These are phyloP conservation scores for Hygrocybe punicea DNA, from an alignment of 768 basidiomycete genomes.

Conservation along the genomic window DNA sequence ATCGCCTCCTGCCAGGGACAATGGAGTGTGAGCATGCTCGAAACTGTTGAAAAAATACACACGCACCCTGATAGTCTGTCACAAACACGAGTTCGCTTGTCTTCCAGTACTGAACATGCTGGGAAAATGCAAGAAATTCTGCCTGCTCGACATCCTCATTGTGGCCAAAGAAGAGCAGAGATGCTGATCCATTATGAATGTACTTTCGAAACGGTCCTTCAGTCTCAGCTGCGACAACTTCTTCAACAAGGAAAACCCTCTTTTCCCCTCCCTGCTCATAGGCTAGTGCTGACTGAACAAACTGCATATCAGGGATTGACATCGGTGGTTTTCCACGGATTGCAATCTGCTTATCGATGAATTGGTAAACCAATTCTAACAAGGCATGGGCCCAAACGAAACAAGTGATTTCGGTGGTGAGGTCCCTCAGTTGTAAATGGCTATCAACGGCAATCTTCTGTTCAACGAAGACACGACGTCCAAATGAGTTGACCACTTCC, in stretches of 20 bases:
- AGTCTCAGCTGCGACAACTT: not conserved
- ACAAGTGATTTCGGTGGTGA: no score
- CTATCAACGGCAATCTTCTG: not conserved
- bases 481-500: not conserved
- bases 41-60: not conserved
- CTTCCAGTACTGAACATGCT: no score
- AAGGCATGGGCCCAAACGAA: not conserved
- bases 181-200: no score
- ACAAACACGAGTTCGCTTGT: no score
- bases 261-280: not conserved
- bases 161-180: not conserved
- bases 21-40: not conserved
- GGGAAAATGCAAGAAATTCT: not conserved
- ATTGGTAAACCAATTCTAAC: not conserved
- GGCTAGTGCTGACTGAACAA: not conserved
- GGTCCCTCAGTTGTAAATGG: not conserved
- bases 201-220: not conserved
- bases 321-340: no score
- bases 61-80: not conserved
- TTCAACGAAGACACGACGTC: not conserved
- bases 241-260: not conserved
- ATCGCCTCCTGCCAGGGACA: not conserved
- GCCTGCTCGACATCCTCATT: not conserved
- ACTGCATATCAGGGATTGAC: not conserved
- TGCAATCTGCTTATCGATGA: not conserved